phyloP scores from a whole-genome alignment of 148 eudicot genomes.

The Bassia scoparia region DNA sequence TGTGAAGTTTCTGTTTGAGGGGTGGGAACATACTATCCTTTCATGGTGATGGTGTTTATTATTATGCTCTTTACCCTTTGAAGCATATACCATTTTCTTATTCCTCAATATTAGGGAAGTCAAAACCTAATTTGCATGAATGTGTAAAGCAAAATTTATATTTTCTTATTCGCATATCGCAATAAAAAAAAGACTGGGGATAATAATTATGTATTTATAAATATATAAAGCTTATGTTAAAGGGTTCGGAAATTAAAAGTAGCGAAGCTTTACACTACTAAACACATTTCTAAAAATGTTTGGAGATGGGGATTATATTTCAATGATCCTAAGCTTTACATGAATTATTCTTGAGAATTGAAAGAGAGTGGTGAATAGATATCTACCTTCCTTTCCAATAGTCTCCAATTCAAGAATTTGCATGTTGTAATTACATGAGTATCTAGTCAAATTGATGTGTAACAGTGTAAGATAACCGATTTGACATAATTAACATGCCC shows the following conservation, averaged over 20 bases:
- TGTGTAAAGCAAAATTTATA: not conserved
- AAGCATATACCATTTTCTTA: not conserved
- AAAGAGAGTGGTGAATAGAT: not conserved
- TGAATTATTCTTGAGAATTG: too few species aligned
- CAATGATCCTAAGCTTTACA: too few species aligned
- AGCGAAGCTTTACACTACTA: too few species aligned
- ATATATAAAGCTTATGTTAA: too few species aligned
- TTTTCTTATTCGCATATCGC: not conserved
- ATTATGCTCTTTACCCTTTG: not conserved
- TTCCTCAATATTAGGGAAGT: not conserved
- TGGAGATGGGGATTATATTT: too few species aligned
- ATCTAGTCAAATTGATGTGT: constrained; percentile 5
- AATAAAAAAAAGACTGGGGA: too few species aligned
- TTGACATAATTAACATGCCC: not conserved
- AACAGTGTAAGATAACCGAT: not conserved
- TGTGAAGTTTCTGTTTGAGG: not conserved
- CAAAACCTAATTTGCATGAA: not conserved
- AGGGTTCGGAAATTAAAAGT: too few species aligned
- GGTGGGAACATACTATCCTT: not conserved
- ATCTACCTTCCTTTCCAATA: not conserved
- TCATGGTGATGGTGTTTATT: not conserved
- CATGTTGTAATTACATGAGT: not conserved
- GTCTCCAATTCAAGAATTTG: not conserved
- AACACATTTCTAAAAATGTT: too few species aligned
- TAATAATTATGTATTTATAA: too few species aligned